Percentiles rank a stretch among this genome's conserved stretches.
Evolutionary conservation across 225 moss, liverwort and hornwort species (phyloP).

Genomic region (Bryoerythrophyllum caledonicum): DNA sequence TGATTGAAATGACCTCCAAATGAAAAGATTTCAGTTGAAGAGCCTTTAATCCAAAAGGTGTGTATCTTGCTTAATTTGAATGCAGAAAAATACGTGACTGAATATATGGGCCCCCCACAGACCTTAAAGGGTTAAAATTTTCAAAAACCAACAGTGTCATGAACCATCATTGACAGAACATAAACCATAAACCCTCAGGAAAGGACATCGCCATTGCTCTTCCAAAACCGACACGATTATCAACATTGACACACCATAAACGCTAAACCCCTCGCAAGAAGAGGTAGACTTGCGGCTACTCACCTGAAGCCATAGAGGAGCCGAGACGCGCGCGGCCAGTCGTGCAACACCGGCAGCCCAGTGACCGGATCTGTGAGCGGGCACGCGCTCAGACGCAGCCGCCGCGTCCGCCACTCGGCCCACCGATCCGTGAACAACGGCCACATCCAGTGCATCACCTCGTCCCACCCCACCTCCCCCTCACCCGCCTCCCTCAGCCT

Average conservation of each 20-base stretch:
- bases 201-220: no score
- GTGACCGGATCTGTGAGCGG: conserved; percentile 95
- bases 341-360: conserved; percentile 67
- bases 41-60: no score
- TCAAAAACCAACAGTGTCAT: not conserved
- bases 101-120: no score
- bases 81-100: no score
- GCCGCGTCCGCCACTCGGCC: conserved; percentile 69
- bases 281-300: not conserved
- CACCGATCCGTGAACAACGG: conserved; percentile 88
- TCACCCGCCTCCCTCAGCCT: conserved; percentile 59
- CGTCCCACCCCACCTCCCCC: conserved; percentile 91
- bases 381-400: conserved; percentile 76
- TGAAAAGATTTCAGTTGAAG: no score
- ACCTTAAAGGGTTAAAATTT: no score
- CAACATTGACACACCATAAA: not conserved
- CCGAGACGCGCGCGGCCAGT: conserved; percentile 80
- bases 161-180: not conserved
- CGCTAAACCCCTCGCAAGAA: not conserved
- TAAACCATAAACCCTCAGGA: not conserved
- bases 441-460: conserved; percentile 99
- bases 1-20: no score
- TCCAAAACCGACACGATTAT: no score
- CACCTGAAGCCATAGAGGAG: conserved; percentile 70
- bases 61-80: no score